Evolutionary conservation across 441 rosid genomes (phyloP).

Genomic region (Populus tomentosa): DNA sequence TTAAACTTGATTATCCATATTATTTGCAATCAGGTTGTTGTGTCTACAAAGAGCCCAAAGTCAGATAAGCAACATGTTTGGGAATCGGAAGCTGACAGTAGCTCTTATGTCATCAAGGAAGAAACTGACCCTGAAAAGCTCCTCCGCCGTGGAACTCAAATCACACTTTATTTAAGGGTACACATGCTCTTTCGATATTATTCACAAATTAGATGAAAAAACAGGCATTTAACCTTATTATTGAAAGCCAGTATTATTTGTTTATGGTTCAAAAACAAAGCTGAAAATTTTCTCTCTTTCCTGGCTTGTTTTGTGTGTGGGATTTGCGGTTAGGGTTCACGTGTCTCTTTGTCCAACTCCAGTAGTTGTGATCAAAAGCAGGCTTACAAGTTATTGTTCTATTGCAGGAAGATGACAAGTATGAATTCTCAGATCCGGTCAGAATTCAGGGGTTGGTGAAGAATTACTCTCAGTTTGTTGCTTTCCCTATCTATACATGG

Average conservation of each 20-base stretch:
- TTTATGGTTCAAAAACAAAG: not conserved
- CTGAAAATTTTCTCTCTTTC: not conserved
- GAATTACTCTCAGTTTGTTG: conserved; percentile 93
- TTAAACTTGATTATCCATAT: conserved; percentile 3
- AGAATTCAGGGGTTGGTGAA: conserved; percentile 66
- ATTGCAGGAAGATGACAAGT: conserved; percentile 84
- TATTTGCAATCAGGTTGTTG: conserved; percentile 51
- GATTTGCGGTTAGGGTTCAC: not conserved
- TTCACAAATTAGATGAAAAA: not conserved
- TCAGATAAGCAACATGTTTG: conserved; percentile 92
- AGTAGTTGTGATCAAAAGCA: not conserved
- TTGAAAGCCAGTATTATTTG: not conserved
- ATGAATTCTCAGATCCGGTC: conserved; percentile 71
- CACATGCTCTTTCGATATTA: not conserved
- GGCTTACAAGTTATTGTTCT: not conserved
- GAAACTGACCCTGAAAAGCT: conserved; percentile 79
- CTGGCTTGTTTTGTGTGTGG: not conserved
- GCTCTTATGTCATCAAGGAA: conserved; percentile 79
- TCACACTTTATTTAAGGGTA: conserved; percentile 86
- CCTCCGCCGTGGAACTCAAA: conserved; percentile 78
- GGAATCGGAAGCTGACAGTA: conserved; percentile 88
- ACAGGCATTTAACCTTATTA: not conserved
- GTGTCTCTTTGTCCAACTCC: not conserved
- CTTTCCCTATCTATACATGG: conserved; percentile 97
- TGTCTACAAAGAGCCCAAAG: conserved; percentile 86